Evolutionary conservation across 116 monocot genomes (phyloP).

Genomic region (Cymodocea nodosa): DNA sequence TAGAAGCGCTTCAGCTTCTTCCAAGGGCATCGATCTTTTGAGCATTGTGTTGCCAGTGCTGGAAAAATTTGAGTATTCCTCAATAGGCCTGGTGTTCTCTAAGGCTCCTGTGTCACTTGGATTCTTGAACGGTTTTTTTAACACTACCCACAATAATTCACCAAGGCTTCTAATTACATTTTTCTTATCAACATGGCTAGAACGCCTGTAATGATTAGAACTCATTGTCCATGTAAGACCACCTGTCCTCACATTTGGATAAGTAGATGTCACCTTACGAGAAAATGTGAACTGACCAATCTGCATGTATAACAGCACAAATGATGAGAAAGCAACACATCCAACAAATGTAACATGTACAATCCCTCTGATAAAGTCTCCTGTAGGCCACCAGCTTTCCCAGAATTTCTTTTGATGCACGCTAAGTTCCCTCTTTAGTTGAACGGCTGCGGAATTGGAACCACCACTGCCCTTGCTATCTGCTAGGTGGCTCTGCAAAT

Average conservation of each 20-base stretch:
- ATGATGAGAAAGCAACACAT: slow-evolving; percentile 36
- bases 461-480: slow-evolving; percentile 14
- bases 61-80: slow-evolving; percentile 17
- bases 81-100: slow-evolving; percentile 18
- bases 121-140: slow-evolving; percentile 20
- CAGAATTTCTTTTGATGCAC: slow-evolving; percentile 21
- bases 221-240: slow-evolving; percentile 4
- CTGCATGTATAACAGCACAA: slow-evolving; percentile 30
- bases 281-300: slow-evolving; percentile 17
- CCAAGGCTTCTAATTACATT: slow-evolving; percentile 22
- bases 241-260: slow-evolving; percentile 13
- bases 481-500: slow-evolving; percentile 28
- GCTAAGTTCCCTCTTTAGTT: slow-evolving; percentile 46
- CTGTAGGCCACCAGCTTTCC: slow-evolving; percentile 24
- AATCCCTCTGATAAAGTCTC: slow-evolving; percentile 23
- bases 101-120: slow-evolving; percentile 8
- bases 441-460: slow-evolving; percentile 19
- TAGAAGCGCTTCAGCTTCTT: slow-evolving; percentile 82
- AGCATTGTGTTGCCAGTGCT: slow-evolving; percentile 8
- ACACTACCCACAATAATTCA: slow-evolving; percentile 18
- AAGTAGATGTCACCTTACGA: slow-evolving; percentile 13
- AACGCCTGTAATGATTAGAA: slow-evolving; percentile 4
- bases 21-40: slow-evolving; percentile 45
- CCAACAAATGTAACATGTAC: slow-evolving; percentile 30
- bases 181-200: slow-evolving; percentile 14